These are phyloP conservation scores for Bocquillonia castaneifolia DNA, from an alignment of 441 rosid species.

Conservation along the genomic window DNA sequence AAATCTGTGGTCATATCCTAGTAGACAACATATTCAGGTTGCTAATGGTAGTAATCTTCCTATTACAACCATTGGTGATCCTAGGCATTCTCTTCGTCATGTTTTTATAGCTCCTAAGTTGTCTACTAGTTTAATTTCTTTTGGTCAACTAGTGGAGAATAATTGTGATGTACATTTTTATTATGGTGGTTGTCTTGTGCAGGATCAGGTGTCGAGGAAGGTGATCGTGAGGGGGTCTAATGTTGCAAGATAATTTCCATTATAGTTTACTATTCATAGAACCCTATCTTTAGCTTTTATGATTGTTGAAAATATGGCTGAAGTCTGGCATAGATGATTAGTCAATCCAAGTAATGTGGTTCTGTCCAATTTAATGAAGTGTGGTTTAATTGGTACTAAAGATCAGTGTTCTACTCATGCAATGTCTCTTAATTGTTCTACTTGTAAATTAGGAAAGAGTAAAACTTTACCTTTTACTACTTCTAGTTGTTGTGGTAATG, in stretches of 20 bases:
- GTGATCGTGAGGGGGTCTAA: not conserved
- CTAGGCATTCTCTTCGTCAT: not conserved
- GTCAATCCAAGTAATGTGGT: conserved; percentile 6
- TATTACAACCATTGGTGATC: not conserved
- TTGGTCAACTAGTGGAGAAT: not conserved
- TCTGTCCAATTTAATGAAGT: not conserved
- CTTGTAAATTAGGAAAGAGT: conserved; percentile 13
- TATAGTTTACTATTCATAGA: not conserved
- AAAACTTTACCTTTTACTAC: not conserved
- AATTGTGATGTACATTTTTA: not conserved
- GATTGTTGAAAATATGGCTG: conserved; percentile 1
- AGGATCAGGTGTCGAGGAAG: not conserved
- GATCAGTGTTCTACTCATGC: not conserved
- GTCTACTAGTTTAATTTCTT: not conserved
- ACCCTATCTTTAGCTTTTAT: not conserved
- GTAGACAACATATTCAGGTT: not conserved
- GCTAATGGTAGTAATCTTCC: not conserved
- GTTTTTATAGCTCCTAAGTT: not conserved
- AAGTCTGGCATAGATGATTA: not conserved
- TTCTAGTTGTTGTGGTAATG: not conserved
- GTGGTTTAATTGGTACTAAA: not conserved
- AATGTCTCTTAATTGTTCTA: not conserved
- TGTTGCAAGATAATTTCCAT: conserved; percentile 2
- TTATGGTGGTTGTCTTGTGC: too few species aligned
- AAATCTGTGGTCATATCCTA: not conserved